These are phyloP conservation scores for Tetraselmis chui DNA, from an alignment of 139 green algal genomes.

Conservation along the genomic window DNA sequence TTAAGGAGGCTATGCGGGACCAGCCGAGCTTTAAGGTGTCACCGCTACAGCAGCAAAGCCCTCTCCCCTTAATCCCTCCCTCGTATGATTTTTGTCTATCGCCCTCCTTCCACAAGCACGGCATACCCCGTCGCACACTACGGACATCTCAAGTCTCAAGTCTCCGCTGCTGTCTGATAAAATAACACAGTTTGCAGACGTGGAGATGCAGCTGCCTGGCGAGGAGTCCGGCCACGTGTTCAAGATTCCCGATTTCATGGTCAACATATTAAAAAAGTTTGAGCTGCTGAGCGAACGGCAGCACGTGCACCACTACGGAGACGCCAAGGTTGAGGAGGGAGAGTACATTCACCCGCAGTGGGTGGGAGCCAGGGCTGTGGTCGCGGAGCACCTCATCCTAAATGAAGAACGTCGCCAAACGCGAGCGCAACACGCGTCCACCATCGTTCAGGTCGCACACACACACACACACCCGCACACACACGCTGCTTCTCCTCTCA, in stretches of 20 bases:
- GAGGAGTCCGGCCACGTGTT: not conserved
- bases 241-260: not conserved
- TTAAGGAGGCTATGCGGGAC: not conserved
- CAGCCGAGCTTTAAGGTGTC: not conserved
- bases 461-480: too few species aligned
- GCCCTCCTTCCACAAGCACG: not conserved
- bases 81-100: not conserved
- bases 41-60: not conserved
- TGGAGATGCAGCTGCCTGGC: not conserved
- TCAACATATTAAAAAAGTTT: not conserved
- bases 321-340: not conserved
- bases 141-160: too few species aligned
- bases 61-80: not conserved
- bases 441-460: slow-evolving; percentile 8
- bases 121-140: too few species aligned
- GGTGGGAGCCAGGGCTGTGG: not conserved
- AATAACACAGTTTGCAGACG: not conserved
- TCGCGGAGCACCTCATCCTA: not conserved
- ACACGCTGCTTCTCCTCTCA: too few species aligned
- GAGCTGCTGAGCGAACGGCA: not conserved
- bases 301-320: not conserved
- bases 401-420: not conserved
- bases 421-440: slow-evolving; percentile 7
- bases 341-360: not conserved
- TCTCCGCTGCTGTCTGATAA: not conserved